Evolutionary conservation across 2,329 filamentous ascomycete species (phyloP), one percentile per base, ranked within the genome.

Genomic region (Pseudogymnoascus sp.): DNA sequence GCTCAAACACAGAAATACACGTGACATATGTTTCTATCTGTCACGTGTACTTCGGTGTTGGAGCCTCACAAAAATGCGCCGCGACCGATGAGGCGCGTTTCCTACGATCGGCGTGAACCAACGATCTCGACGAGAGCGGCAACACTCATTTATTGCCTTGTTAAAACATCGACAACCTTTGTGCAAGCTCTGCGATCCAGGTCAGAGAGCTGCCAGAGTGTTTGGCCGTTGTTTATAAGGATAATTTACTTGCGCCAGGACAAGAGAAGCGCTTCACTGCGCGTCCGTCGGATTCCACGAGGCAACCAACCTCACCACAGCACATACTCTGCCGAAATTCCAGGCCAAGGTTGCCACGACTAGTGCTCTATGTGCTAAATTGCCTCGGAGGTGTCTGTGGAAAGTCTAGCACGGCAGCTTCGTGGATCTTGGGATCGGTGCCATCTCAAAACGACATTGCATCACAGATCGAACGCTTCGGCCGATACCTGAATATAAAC

Each of bases 161-260:
- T 61, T 59, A 41, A 61, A 63, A 68, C 71, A 71, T 70, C 64
- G 69, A 67, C 69, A 63, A 65, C 65, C 69, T 72, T 69, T 70
- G 69, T 59, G 70, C 67, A 66, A 67, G 65, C 69, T 70, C 70
- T 71, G 68, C 67, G 65, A 69, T 64, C 60, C 38, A 62, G 63
- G 64, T 61, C 68, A 71, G 71, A 69, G 71, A 63, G 67, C 66
- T 68, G 66, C 69, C 70, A 68, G 67, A 71, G 70, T 61, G 66
- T 70, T 64, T 49, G 59, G 69, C 71, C 68, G 64, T 71, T 72
- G 70, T 35, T 55, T 55, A 55, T 68, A 63, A 59, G 62, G 23
- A 29, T 23, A 58, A 59, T 31, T 58, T 21, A 6, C 29, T 59
- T 59, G 43, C 33, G 43, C 45, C 38, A 23, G 21, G 49, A 55